Conservation (phyloP, 345 rosid genomes). For the Gynandropsis gynandra region DNA sequence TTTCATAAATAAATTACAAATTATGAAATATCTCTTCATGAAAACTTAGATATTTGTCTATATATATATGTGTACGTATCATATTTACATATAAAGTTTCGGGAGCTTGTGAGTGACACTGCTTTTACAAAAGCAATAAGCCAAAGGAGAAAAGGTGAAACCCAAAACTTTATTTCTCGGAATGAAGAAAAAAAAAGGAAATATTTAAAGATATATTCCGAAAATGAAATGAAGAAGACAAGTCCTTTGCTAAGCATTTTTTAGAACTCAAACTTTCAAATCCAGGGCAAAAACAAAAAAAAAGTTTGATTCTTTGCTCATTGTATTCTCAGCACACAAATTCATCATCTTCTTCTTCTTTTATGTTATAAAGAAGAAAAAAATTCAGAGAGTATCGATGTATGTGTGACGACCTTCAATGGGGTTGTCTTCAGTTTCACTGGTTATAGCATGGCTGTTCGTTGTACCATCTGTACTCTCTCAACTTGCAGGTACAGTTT, state of each 20-base stretch:
- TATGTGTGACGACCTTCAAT: conserved; percentile 32
- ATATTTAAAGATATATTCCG: conserved; percentile 16
- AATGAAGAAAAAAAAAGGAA: conserved; percentile 22
- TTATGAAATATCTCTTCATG: not conserved
- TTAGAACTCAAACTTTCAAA: conserved; percentile 8
- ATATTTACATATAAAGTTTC: conserved; percentile 7
- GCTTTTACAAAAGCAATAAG: conserved; percentile 23
- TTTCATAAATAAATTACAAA: no score
- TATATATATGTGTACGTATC: not conserved
- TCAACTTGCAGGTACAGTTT: conserved; percentile 52
- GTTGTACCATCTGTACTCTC: conserved; percentile 32
- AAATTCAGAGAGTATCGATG: conserved; percentile 14
- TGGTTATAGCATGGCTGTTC: conserved; percentile 30
- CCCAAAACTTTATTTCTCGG: conserved; percentile 14
- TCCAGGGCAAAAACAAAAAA: conserved; percentile 15
- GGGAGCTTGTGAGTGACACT: conserved; percentile 10
- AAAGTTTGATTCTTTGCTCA: conserved; percentile 9
- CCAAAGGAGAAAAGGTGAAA: conserved; percentile 23
- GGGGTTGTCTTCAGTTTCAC: conserved; percentile 41
- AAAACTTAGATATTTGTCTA: no score
- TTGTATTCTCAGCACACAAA: conserved; percentile 19
- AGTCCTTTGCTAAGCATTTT: conserved; percentile 19
- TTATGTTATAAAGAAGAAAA: not conserved
- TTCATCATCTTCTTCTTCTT: conserved; percentile 12
- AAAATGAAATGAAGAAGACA: conserved; percentile 22